Conservation (phyloP, 106 monocot species). For the Platanthera guangdongensis region DNA sequence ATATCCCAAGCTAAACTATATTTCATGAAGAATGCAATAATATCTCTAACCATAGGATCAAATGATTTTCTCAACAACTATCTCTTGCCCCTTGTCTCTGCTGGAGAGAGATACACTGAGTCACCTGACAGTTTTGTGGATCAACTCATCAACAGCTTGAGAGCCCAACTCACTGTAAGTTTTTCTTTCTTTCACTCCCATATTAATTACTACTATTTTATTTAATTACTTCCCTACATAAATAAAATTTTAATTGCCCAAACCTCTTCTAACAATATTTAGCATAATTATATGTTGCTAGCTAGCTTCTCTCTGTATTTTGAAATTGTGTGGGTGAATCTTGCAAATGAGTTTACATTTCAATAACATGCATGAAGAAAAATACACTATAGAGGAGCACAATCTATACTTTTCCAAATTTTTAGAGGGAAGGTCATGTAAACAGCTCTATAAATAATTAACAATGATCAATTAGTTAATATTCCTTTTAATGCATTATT, state of each 20-base stretch:
- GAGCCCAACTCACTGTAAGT: constrained; percentile 57
- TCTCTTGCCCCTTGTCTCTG: constrained; percentile 63
- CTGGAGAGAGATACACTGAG: constrained; percentile 23
- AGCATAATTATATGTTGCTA: no score
- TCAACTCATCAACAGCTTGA: constrained; percentile 40
- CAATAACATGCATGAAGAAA: no score
- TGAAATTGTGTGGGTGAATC: not conserved
- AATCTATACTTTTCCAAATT: no score
- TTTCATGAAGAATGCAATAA: constrained; percentile 38
- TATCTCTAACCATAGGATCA: constrained; percentile 79
- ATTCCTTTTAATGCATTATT: no score
- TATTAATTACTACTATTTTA: no score
- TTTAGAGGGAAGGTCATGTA: no score
- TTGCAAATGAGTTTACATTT: not conserved
- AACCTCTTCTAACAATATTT: no score
- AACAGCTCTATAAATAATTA: no score
- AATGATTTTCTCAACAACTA: constrained; percentile 96
- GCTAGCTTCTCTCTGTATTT: not conserved
- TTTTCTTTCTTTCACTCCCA: not conserved
- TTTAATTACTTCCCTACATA: no score
- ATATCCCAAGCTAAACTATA: constrained; percentile 42
- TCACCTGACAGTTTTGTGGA: constrained; percentile 59
- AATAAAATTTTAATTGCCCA: no score
- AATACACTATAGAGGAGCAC: no score
- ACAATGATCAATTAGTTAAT: not conserved